Base-by-base conservation (phyloP, 176 grass and related monocot species). In the Aegilops tauschii region DNA sequence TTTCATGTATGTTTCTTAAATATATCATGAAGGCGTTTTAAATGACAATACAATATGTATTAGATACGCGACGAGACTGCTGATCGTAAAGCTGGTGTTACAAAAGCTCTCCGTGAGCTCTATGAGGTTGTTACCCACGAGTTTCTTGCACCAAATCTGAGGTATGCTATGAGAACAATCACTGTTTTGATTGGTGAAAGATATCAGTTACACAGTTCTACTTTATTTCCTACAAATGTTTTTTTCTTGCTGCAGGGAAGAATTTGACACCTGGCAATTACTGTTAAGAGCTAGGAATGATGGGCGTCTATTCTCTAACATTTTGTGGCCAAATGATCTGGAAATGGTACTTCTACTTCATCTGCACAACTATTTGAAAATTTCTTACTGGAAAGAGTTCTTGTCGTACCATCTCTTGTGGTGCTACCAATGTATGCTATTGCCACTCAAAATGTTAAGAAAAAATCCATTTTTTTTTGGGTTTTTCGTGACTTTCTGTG, bases 101-200 rank as follows among this genome's bases (percentile, higher is more conserved):
- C 90, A 66, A 90, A 92, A 84, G 91, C 96, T 91, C 87, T 94
- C 21, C 72, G 81, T 80, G 89, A 96, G 81, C 86, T 98, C 68
- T 98, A 90, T 84, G 90, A 94, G 54, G 96, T 93, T 88, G 61
- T 98, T 58, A 98, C 92, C 39, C 96, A 94, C 89, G 89, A 93
- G 80, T 94, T 98, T 61, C 86, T 98, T 87, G 88, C 88, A 45
- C 63, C 84, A 20, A 87, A 89, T 54, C 76, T 98, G 61, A 94
- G 93, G 96, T 95, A 91, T 79, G 65, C 29, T 40, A 44, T 64
- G 77, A 79, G 18, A 32, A 61, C 7, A 20, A 3, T 25, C 12
- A 63, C 52, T 42, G 5, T 69, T 76, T 90, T 6, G 35, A 45
- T 83, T 82, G 28, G 56, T 56, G 39, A 71, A 73, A 83, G 17